Evolutionary conservation across 192 early-diverging fungal species (phyloP), one percentile per base, ranked within the genome.

Genomic region (Mortierella alpina): DNA sequence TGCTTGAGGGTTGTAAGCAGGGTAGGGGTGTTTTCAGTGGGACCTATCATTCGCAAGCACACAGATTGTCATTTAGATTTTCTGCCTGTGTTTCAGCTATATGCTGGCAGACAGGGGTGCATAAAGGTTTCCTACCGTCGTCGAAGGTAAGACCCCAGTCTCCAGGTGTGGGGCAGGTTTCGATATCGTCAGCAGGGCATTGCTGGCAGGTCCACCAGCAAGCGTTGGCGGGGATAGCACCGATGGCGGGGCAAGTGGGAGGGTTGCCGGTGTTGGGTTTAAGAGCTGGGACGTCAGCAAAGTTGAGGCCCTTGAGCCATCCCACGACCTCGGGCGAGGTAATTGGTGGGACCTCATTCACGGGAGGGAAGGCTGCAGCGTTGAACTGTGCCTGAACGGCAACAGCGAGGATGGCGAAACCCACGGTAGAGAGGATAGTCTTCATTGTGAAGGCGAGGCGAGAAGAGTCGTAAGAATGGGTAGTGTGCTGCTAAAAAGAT

Each of bases 121-220:
- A 31, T 31, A 31, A 3, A 31, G 31, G 39, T 40, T 84, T 64
- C 48, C 84, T 87, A 59, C 88, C 88, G 62, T 89, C 88, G 44
- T 87, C 88, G 63, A 75, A 89, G 13, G 88, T 89, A 13, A 88
- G 42, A 49, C 84, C 86, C 86, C 88, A 89, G 62, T 74, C 63
- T 22, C 85, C 85, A 49, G 82, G 66, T 22, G 82, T 85, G 13
- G 88, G 88, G 54, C 88, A 89, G 22, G 44, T 40, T 7, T 62
- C 59, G 13, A 67, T 53, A 48, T 75, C 73, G 41, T 59, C 52
- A 15, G 22, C 59, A 17, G 45, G 66, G 31, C 73, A 75, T 20
- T 39, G 48, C 56, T 75, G 73, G 48, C 73, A 75, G n/a, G 73
- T 56, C 66, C 65, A 63, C 73, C 73, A 75, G 73, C 73, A 75